Evolutionary conservation across 306 rosid genomes (phyloP).

Genomic region (Malus sieversii): DNA sequence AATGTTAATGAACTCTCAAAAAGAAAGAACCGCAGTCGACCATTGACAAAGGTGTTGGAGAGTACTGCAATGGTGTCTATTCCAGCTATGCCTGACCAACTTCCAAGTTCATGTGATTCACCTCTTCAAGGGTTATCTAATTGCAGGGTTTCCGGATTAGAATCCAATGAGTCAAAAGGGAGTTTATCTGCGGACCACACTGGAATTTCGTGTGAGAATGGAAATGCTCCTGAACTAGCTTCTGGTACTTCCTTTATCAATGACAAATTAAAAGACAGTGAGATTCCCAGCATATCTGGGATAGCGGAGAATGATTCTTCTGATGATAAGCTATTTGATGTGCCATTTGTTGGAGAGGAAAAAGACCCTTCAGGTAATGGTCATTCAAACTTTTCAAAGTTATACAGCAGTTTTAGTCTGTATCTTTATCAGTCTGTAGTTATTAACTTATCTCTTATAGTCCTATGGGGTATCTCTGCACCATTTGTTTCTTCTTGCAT

Average conservation of each 20-base stretch:
- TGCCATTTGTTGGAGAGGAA: constrained; percentile 56
- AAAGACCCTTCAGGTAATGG: constrained; percentile 54
- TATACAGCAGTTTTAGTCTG: background rate
- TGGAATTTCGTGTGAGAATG: constrained; percentile 55
- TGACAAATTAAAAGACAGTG: constrained; percentile 43
- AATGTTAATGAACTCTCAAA: constrained; percentile 55
- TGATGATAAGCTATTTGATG: constrained; percentile 49
- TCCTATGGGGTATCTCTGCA: background rate
- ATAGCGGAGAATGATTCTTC: constrained; percentile 43
- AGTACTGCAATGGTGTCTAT: constrained; percentile 76
- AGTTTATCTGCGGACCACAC: constrained; percentile 31
- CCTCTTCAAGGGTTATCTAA: constrained; percentile 43
- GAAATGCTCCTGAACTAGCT: constrained; percentile 42
- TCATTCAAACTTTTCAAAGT: background rate
- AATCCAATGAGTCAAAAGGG: constrained; percentile 49
- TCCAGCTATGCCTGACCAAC: constrained; percentile 60
- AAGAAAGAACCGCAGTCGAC: constrained; percentile 67
- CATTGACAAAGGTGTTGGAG: constrained; percentile 83
- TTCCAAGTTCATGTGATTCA: constrained; percentile 51
- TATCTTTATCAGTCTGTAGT: background rate
- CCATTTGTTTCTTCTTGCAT: background rate
- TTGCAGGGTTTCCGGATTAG: constrained; percentile 44
- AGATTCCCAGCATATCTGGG: constrained; percentile 32
- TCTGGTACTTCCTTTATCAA: constrained; percentile 32
- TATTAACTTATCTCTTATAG: background rate